phyloP scores from a whole-genome alignment of 2,329 filamentous ascomycete species.

The Pyrenophora tritici-repentis region DNA sequence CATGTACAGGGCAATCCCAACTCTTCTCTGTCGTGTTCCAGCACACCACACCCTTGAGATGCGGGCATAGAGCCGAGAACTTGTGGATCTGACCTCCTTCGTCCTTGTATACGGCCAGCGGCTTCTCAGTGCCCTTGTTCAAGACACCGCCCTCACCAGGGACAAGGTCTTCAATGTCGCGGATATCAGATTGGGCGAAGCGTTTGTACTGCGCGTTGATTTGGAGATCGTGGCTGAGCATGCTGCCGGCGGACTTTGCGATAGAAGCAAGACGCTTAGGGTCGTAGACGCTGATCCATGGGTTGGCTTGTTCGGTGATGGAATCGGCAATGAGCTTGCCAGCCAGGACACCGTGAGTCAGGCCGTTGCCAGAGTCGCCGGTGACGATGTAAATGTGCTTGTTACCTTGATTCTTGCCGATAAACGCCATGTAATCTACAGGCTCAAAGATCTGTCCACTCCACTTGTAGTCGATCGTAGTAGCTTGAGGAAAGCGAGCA shows the following conservation, averaged over 20 bases:
- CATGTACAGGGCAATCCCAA: slow-evolving; percentile 58
- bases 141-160: slow-evolving; percentile 58
- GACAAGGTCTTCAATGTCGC: slow-evolving; percentile 61
- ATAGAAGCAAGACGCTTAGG: slow-evolving; percentile 56
- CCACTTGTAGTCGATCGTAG: slow-evolving; percentile 60
- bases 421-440: slow-evolving; percentile 60
- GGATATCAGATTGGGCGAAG: slow-evolving; percentile 59
- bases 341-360: slow-evolving; percentile 62
- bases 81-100: slow-evolving; percentile 57
- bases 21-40: slow-evolving; percentile 55
- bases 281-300: slow-evolving; percentile 58
- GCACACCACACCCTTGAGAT: slow-evolving; percentile 61
- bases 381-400: slow-evolving; percentile 61
- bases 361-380: slow-evolving; percentile 62
- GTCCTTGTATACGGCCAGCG: slow-evolving; percentile 62
- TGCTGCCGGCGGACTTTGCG: slow-evolving; percentile 51
- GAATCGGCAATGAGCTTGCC: slow-evolving; percentile 59
- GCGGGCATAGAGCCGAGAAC: slow-evolving; percentile 61
- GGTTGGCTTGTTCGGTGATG: slow-evolving; percentile 56
- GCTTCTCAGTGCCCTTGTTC: slow-evolving; percentile 54
- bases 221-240: slow-evolving; percentile 59
- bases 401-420: slow-evolving; percentile 60
- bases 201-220: slow-evolving; percentile 63
- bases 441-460: slow-evolving; percentile 64
- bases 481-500: slow-evolving; percentile 58